phyloP scores from a whole-genome alignment of 768 basidiomycete species.

The Lactifluus pinguis region DNA sequence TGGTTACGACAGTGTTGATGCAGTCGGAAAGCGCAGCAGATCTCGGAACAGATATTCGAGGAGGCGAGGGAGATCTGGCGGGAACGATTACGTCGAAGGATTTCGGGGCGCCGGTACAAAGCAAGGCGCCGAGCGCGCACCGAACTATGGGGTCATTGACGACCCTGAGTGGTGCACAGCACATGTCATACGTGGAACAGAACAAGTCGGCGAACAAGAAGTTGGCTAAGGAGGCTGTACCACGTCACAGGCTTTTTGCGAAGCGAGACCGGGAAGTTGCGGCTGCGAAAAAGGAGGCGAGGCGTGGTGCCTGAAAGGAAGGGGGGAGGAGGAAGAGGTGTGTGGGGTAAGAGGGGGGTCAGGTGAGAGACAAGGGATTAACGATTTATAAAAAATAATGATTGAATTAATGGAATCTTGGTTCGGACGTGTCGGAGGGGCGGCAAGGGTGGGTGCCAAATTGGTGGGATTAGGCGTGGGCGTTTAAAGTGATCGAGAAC shows the following conservation, averaged over 20 bases:
- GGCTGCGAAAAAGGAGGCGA: conserved; percentile 36
- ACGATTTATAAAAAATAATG: neutral
- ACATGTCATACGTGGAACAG: conserved; percentile 89
- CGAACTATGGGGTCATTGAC: conserved; percentile 75
- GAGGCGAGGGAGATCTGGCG: conserved; percentile 75
- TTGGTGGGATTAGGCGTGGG: conserved; percentile 5
- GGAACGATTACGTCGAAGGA: conserved; percentile 83
- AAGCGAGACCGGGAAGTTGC: conserved; percentile 76
- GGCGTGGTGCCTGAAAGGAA: conserved; percentile 11
- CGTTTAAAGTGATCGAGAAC: conserved; percentile 10
- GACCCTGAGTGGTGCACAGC: conserved; percentile 80
- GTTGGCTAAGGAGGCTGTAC: conserved; percentile 43
- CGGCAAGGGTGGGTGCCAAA: neutral
- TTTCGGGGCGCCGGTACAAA: conserved; percentile 49
- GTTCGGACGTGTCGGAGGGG: too few relatives aligned
- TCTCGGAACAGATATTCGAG: conserved; percentile 73
- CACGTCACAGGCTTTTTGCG: conserved; percentile 69
- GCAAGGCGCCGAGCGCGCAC: conserved; percentile 57
- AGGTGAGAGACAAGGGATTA: neutral
- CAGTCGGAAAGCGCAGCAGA: conserved; percentile 89
- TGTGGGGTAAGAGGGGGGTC: neutral
- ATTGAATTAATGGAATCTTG: neutral
- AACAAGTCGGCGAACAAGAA: conserved; percentile 87
- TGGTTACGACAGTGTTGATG: conserved; percentile 85
- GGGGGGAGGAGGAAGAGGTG: too few relatives aligned